phyloP scores from a whole-genome alignment of 2,329 filamentous ascomycete species.

The Macrophomina tecta region DNA sequence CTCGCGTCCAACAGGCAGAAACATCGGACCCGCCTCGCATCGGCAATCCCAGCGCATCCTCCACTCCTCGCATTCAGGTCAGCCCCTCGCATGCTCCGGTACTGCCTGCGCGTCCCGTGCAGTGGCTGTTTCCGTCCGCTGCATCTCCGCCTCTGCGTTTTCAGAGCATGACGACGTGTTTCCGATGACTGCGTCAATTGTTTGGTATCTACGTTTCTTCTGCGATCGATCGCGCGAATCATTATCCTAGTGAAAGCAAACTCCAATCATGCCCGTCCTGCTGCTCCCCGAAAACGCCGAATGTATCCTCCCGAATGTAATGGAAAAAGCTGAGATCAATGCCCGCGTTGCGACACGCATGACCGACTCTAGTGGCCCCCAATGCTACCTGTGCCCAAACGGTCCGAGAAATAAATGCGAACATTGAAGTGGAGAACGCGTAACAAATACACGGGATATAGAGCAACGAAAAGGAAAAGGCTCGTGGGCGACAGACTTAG shows the following conservation, averaged over 20 bases:
- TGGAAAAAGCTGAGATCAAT: conserved; percentile 18
- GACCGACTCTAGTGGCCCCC: conserved; percentile 5
- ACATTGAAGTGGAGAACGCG: conserved; percentile 32
- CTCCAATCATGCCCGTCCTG: conserved; percentile 24
- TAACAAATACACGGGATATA: conserved; percentile 31
- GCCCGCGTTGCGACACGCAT: conserved; percentile 12
- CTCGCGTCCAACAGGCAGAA: not conserved
- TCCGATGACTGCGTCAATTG: conserved; percentile 17
- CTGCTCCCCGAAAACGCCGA: conserved; percentile 21
- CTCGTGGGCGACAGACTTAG: conserved; percentile 58
- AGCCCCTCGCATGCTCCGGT: not conserved
- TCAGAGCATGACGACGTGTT: not conserved
- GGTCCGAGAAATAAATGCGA: conserved; percentile 34
- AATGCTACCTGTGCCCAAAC: conserved; percentile 19
- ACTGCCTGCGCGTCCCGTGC: not conserved
- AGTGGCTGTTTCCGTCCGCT: not conserved
- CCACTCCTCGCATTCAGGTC: not conserved
- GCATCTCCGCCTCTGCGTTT: not conserved
- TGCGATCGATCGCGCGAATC: conserved; percentile 15
- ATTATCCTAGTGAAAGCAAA: conserved; percentile 23
- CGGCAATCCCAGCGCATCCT: not conserved
- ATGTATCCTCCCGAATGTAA: conserved; percentile 9
- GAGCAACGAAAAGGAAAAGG: conserved; percentile 31
- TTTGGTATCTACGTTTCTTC: conserved; percentile 27
- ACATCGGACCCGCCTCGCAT: conserved; percentile 7